Evolutionary conservation across 495 filamentous ascomycete genomes (phyloP).

Genomic region (Hypoxylon intermedium): DNA sequence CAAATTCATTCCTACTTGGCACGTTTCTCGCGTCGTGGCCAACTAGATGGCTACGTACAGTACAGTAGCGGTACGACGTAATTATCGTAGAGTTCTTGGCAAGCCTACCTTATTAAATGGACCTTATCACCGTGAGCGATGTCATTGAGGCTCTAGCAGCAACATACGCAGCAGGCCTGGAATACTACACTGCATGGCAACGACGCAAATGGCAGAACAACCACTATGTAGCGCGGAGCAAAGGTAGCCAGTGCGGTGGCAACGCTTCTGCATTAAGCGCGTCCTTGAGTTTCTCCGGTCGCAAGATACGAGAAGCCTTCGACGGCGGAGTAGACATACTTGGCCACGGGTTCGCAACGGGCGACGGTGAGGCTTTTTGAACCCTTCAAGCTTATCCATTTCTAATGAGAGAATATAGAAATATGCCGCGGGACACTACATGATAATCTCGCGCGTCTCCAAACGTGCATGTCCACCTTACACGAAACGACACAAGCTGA

Average conservation of each 20-base stretch:
- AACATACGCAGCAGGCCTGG: conserved; percentile 44
- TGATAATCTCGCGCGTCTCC: conserved; percentile 37
- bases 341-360: conserved; percentile 43
- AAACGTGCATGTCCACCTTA: conserved; percentile 36
- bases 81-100: conserved; percentile 12
- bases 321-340: conserved; percentile 46
- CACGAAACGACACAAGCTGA: conserved; percentile 20
- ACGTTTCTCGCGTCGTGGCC: neutral
- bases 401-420: conserved; percentile 28
- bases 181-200: conserved; percentile 47
- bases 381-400: neutral
- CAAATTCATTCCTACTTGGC: neutral
- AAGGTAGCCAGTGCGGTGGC: conserved; percentile 12
- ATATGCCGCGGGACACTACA: conserved; percentile 39
- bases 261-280: conserved; percentile 43
- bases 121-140: conserved; percentile 42
- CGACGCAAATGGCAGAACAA: conserved; percentile 37
- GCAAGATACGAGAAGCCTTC: conserved; percentile 46
- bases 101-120: conserved; percentile 34
- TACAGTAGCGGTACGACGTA: neutral
- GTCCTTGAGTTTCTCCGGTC: conserved; percentile 44
- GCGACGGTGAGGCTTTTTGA: conserved; percentile 46
- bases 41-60: conserved; percentile 3
- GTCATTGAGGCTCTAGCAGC: conserved; percentile 42
- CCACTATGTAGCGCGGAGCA: conserved; percentile 26